Conservation (phyloP, 768 basidiomycete genomes). For the Filobasidium floriforme region DNA sequence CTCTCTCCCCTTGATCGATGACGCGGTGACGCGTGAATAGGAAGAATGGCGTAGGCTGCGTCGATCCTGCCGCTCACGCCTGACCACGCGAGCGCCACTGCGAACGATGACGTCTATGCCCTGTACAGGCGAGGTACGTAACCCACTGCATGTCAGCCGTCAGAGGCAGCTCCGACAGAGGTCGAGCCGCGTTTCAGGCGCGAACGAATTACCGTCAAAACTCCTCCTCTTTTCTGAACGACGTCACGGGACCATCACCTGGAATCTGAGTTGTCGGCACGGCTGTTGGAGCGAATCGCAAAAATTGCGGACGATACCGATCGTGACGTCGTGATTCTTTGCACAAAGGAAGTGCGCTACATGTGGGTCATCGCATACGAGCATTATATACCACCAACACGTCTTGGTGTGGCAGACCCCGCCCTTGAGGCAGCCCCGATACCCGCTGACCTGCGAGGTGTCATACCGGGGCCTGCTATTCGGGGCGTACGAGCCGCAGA, state of each 20-base stretch:
- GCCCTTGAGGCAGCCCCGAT: constrained; percentile 40
- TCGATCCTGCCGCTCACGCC: background rate
- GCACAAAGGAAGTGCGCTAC: too few relatives aligned
- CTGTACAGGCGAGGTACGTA: background rate
- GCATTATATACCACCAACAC: constrained; percentile 38
- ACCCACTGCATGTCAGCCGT: too few relatives aligned
- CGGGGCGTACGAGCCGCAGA: constrained; percentile 33
- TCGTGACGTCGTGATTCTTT: too few relatives aligned
- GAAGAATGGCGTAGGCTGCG: background rate
- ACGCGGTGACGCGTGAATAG: background rate
- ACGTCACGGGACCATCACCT: too few relatives aligned
- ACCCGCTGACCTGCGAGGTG: constrained; percentile 41
- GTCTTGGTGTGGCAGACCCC: constrained; percentile 35
- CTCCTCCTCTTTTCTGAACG: too few relatives aligned
- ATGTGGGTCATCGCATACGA: background rate
- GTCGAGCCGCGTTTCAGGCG: too few relatives aligned
- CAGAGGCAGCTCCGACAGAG: too few relatives aligned
- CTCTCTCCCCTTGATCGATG: background rate
- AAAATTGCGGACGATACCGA: too few relatives aligned
- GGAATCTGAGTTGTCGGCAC: too few relatives aligned
- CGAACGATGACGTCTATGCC: background rate
- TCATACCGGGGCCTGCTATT: constrained; percentile 33
- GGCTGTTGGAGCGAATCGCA: too few relatives aligned
- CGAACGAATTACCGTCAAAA: too few relatives aligned
- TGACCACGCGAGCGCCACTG: background rate